Conservation (phyloP, 805 yeast species). For the Aciculoconidium aculeatum region DNA sequence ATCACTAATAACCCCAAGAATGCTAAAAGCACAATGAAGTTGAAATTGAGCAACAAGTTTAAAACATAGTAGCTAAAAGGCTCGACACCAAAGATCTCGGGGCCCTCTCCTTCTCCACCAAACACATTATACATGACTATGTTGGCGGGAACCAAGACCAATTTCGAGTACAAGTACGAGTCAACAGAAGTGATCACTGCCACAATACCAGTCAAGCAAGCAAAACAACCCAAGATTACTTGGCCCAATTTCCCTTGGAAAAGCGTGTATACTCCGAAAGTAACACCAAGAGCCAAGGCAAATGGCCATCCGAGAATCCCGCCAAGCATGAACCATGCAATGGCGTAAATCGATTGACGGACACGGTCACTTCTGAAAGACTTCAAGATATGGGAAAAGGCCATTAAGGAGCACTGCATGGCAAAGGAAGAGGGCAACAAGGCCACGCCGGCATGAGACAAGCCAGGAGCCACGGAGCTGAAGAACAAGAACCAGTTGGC, state of each 20-base stretch:
- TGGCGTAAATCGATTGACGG: conserved; percentile 20
- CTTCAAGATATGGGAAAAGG: conserved; percentile 41
- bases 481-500: conserved; percentile 62
- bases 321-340: conserved; percentile 51
- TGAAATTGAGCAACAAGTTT: conserved; percentile 73
- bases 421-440: conserved; percentile 80
- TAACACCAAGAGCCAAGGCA: conserved; percentile 56
- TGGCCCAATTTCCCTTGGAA: conserved; percentile 5
- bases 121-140: conserved; percentile 77
- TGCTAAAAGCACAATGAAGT: conserved; percentile 43
- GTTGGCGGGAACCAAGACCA: conserved; percentile 71
- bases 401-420: conserved; percentile 40
- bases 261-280: conserved; percentile 43
- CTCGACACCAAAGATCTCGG: conserved; percentile 86
- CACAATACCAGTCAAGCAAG: conserved; percentile 14
- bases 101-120: conserved; percentile 70
- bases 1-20: conserved; percentile 30
- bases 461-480: conserved; percentile 65
- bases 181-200: conserved; percentile 42
- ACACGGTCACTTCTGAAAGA: conserved; percentile 28
- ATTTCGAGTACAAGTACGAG: conserved; percentile 52
- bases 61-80: conserved; percentile 65
- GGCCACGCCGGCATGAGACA: conserved; percentile 86
- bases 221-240: conserved; percentile 12
- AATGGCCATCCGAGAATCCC: conserved; percentile 93